phyloP scores from a whole-genome alignment of 768 basidiomycete species.

The Suillus americanus region DNA sequence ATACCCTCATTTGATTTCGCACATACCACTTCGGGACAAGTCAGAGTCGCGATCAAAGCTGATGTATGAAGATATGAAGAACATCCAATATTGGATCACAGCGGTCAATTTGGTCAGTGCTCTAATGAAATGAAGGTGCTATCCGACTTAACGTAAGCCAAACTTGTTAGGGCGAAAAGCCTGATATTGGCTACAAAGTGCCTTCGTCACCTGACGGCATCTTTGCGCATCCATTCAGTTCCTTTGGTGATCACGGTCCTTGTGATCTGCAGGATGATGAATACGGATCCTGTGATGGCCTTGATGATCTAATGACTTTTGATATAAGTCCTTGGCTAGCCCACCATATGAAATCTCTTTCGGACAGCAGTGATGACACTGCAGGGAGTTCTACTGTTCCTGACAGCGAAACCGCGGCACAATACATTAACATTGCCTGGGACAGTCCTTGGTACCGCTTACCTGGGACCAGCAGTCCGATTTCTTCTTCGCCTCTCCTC shows the following conservation, averaged over 20 bases:
- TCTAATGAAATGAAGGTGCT: background rate
- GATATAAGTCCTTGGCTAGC: conserved; percentile 3
- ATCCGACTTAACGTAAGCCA: conserved; percentile 3
- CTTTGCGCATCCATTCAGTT: conserved; percentile 19
- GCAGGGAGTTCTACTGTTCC: conserved; percentile 18
- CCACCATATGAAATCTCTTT: conserved; percentile 11
- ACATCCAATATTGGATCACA: conserved; percentile 28
- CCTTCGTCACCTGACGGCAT: conserved; percentile 2
- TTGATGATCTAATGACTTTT: background rate
- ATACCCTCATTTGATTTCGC: conserved; percentile 17
- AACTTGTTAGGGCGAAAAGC: conserved; percentile 16
- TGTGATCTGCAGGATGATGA: background rate
- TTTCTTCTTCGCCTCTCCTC: conserved; percentile 20
- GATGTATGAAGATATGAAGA: conserved; percentile 24
- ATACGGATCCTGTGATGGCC: background rate
- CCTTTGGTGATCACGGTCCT: conserved; percentile 10
- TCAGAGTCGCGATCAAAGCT: conserved; percentile 15
- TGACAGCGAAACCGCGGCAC: conserved; percentile 29
- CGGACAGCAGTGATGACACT: conserved; percentile 23
- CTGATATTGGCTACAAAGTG: conserved; percentile 7
- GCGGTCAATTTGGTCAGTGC: conserved; percentile 23
- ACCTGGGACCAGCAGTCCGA: conserved; percentile 26
- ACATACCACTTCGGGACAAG: conserved; percentile 2
- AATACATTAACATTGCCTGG: conserved; percentile 39
- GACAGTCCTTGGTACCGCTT: conserved; percentile 40